Conservation (phyloP, 352 stramenopile species). For the Phytophthora cryptogea region DNA sequence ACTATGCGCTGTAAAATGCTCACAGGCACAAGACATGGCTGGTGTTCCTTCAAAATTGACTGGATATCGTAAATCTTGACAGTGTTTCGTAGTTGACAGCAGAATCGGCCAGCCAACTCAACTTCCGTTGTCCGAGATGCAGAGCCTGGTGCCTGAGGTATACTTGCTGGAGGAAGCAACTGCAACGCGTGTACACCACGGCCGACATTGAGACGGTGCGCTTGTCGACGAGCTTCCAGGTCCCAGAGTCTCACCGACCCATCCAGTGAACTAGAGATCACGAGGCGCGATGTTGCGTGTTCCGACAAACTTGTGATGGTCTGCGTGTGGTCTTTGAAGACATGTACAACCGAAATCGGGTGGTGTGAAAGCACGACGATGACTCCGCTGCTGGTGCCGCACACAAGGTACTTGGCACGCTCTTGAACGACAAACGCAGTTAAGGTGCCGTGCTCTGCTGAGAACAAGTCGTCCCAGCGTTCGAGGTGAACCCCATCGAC, state of each 20-base stretch:
- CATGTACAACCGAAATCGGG: constrained; percentile 56
- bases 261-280: constrained; percentile 77
- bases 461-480: constrained; percentile 56
- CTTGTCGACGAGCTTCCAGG: constrained; percentile 60
- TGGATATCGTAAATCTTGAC: constrained; percentile 67
- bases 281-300: constrained; percentile 51
- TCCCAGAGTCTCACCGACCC: constrained; percentile 72
- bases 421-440: constrained; percentile 70
- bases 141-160: neutral
- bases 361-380: constrained; percentile 65
- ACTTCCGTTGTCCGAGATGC: constrained; percentile 4
- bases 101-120: constrained; percentile 56
- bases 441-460: constrained; percentile 57
- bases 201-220: constrained; percentile 62
- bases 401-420: constrained; percentile 70
- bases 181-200: constrained; percentile 50
- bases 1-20: constrained; percentile 57
- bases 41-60: constrained; percentile 72
- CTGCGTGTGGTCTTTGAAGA: constrained; percentile 77
- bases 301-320: constrained; percentile 57
- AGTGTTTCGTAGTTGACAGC: constrained; percentile 56
- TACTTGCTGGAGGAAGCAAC: constrained; percentile 34
- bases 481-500: constrained; percentile 53
- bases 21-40: constrained; percentile 57
- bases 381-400: constrained; percentile 55